These are phyloP conservation scores for Trypanosoma scelopori DNA, from an alignment of 208 protist species.

Conservation along the genomic window DNA sequence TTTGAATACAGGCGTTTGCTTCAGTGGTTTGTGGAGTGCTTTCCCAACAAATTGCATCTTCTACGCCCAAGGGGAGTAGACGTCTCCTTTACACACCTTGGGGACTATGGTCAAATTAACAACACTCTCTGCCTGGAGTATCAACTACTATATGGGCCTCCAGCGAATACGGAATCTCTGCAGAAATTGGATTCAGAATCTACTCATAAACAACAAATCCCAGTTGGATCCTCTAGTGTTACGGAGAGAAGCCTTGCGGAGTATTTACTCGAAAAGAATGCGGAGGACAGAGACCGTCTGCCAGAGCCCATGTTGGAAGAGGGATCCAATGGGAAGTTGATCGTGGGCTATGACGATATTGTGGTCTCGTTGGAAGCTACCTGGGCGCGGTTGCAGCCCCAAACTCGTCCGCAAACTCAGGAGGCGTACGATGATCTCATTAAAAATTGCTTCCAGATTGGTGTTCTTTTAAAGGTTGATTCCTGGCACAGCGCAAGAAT, in stretches of 20 bases:
- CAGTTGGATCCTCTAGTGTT: not conserved
- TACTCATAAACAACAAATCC: not conserved
- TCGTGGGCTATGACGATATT: conserved; percentile 21
- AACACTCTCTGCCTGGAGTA: conserved; percentile 59
- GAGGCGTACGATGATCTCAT: conserved; percentile 61
- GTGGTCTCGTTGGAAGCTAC: conserved; percentile 30
- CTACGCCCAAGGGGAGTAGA: conserved; percentile 80
- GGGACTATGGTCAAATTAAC: conserved; percentile 84
- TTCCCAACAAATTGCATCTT: conserved; percentile 57
- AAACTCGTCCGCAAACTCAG: conserved; percentile 36
- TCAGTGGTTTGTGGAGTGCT: conserved; percentile 87
- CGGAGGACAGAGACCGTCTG: conserved; percentile 10
- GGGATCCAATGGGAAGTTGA: not conserved
- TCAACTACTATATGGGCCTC: conserved; percentile 78
- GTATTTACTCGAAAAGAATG: conserved; percentile 27
- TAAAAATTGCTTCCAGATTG: conserved; percentile 71
- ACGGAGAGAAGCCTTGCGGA: conserved; percentile 25
- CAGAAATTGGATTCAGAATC: not conserved
- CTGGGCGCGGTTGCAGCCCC: conserved; percentile 60
- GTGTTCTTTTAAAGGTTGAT: conserved; percentile 88
- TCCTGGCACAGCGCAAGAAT: conserved; percentile 85
- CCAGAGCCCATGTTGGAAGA: conserved; percentile 2
- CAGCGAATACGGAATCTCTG: conserved; percentile 7
- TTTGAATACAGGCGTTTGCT: conserved; percentile 75
- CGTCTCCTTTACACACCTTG: conserved; percentile 74